Base-by-base conservation (phyloP, 2,329 filamentous ascomycete genomes). In the Sphaerostilbella broomeana region DNA sequence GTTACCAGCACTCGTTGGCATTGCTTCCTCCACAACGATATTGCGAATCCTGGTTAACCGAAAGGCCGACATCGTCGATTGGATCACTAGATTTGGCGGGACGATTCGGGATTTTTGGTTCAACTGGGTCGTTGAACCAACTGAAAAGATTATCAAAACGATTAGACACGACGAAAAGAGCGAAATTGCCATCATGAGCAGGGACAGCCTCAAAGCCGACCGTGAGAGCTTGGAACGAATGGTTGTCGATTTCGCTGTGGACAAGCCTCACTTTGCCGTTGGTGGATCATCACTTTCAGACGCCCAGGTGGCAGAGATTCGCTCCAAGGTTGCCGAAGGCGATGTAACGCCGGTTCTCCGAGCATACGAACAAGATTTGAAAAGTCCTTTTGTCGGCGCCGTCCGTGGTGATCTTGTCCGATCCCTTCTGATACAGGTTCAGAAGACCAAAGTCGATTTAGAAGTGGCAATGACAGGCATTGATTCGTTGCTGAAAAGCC, bases 371-470 rank as follows among this genome's bases (percentile, higher is more conserved):
- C 81, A 84, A 55, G 90, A 95, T 51, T 70, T 98, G 28, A 77
- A 84, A 37, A 83, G 71, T 32, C 92, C 92, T 1, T 79, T 98
- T 45, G 70, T 81, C 39, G 89, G 90, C 6, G 86, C 89, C 0
- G 64, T 98, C 13, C 77, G 79, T 20, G 92, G 92, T 9, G 90
- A 97, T 53, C 72, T 98, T 19, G 76, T 97, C 24, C 81, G 90
- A 36, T 88, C 90, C 4, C 76, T 98, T 19, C 71, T 98, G 30
- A 97, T 98, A 40, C 92, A 98, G 58, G 82, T 98, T 25, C 92
- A 98, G 56, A 98, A 98, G 72, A 97, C 92, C 16, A 98, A 98
- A 68, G 92, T 98, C 7, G 92, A 98, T 56, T 80, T 98, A 10
- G 92, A 98, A 61, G 81, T 97, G 45, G 92, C 92, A 11, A 89